A percentile compares a stretch with the other conserved stretches of the same genome.
phyloP scores from a whole-genome alignment of 805 yeast species.

The Jamesozyma hellenica region DNA sequence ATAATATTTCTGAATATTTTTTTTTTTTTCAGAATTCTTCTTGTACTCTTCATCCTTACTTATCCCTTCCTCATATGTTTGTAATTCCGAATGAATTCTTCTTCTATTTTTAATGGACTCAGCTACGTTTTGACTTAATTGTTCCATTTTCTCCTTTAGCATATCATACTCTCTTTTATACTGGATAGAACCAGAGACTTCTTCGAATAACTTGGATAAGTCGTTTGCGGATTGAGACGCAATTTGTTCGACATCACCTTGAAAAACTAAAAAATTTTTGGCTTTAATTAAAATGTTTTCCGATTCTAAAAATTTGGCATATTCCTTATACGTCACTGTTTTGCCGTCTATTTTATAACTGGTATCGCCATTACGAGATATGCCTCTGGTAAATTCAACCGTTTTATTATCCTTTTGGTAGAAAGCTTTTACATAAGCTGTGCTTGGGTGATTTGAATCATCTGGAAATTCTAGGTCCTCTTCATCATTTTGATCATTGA shows the following conservation, averaged over 20 bases:
- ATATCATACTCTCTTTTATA: slow-evolving; percentile 54
- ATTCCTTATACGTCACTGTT: slow-evolving; percentile 52
- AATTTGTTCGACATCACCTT: slow-evolving; percentile 91
- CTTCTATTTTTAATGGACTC: slow-evolving; percentile 59
- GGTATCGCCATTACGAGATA: slow-evolving; percentile 49
- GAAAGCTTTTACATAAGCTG: slow-evolving; percentile 69
- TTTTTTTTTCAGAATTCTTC: slow-evolving; percentile 40
- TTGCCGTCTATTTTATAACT: slow-evolving; percentile 58
- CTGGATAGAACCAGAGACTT: slow-evolving; percentile 73
- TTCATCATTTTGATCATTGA: slow-evolving; percentile 14
- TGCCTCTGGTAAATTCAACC: slow-evolving; percentile 52
- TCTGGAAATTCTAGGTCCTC: slow-evolving; percentile 2
- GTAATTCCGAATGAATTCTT: slow-evolving; percentile 60
- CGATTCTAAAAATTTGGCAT: slow-evolving; percentile 51
- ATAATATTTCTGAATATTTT: slow-evolving; percentile 36
- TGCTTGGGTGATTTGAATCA: slow-evolving; percentile 15
- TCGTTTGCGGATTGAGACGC: slow-evolving; percentile 80
- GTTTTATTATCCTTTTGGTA: slow-evolving; percentile 52
- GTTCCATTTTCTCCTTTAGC: slow-evolving; percentile 53
- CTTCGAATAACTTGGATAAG: slow-evolving; percentile 64
- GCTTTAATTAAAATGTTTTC: slow-evolving; percentile 85
- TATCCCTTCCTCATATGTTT: slow-evolving; percentile 67
- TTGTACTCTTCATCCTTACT: slow-evolving; percentile 62
- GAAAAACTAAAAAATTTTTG: slow-evolving; percentile 84
- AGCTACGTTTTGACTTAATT: slow-evolving; percentile 53